A percentile compares a stretch with the other conserved stretches of the same genome.
These are phyloP conservation scores for Exobasidium rhododendri DNA, from an alignment of 1,284 basidiomycete species.

Conservation along the genomic window DNA sequence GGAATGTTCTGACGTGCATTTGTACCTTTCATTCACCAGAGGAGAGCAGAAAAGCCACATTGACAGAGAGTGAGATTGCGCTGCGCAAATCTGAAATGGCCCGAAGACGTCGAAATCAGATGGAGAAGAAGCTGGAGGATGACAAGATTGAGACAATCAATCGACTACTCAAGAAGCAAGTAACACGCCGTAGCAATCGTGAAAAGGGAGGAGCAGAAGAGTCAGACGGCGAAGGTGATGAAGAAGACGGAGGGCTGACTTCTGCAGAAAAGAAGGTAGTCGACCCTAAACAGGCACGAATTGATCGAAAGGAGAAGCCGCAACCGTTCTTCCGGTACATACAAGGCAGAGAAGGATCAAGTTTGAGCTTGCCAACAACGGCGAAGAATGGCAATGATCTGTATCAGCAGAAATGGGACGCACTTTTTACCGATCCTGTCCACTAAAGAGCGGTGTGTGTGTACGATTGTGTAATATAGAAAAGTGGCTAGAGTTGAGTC, in stretches of 20 bases:
- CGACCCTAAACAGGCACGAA: neutral
- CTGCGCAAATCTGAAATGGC: conserved; percentile 80
- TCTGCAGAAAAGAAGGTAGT: neutral
- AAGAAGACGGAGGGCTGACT: conserved; percentile 11
- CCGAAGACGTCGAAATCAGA: conserved; percentile 75
- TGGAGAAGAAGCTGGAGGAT: conserved; percentile 85
- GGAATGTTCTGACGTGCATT: neutral
- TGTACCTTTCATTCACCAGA: conserved; percentile 1
- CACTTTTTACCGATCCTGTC: too few species aligned
- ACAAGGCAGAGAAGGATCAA: neutral
- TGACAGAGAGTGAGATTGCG: conserved; percentile 77
- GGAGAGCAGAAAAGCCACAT: conserved; percentile 65
- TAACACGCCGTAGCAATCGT: conserved; percentile 34
- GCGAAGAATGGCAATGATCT: neutral
- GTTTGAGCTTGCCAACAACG: neutral
- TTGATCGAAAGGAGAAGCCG: conserved; percentile 9
- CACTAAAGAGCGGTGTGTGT: too few species aligned
- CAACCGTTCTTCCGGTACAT: conserved; percentile 12
- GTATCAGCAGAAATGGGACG: neutral
- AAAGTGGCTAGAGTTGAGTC: neutral
- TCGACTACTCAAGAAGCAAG: conserved; percentile 73
- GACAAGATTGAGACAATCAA: conserved; percentile 83
- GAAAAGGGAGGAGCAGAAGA: conserved; percentile 15
- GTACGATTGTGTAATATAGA: too few species aligned
- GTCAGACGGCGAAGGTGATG: conserved; percentile 14